phyloP scores from a whole-genome alignment of 768 basidiomycete genomes.

The Kwoniella europaea region DNA sequence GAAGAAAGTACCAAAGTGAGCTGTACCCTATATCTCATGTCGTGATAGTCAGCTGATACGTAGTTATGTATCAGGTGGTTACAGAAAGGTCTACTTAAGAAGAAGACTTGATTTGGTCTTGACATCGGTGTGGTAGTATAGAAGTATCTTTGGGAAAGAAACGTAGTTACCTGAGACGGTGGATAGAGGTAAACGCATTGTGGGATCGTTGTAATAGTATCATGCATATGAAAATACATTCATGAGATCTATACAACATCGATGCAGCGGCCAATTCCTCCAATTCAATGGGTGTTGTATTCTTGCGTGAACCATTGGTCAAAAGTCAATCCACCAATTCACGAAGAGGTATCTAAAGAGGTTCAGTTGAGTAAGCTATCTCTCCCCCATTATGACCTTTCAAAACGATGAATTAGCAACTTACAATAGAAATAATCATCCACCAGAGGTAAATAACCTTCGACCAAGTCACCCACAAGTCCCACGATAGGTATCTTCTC shows the following conservation, averaged over 20 bases:
- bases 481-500: slow-evolving; percentile 48
- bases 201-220: slow-evolving; percentile 6
- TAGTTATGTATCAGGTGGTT: slow-evolving; percentile 33
- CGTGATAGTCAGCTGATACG: neutral
- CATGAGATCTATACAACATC: neutral
- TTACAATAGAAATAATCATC: slow-evolving; percentile 57
- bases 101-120: slow-evolving; percentile 26
- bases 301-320: too few species aligned
- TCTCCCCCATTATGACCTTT: neutral
- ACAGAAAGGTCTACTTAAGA: slow-evolving; percentile 50
- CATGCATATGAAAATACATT: slow-evolving; percentile 10
- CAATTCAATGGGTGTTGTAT: too few species aligned
- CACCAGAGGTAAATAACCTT: slow-evolving; percentile 54
- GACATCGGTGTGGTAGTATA: too few species aligned
- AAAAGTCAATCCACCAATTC: too few species aligned
- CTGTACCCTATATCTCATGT: neutral
- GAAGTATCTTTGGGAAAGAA: too few species aligned
- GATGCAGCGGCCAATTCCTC: too few species aligned
- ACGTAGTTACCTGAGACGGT: neutral
- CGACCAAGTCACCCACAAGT: slow-evolving; percentile 48
- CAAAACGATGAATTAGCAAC: slow-evolving; percentile 14
- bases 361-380: too few species aligned
- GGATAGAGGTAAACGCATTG: neutral
- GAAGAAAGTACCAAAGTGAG: slow-evolving; percentile 58
- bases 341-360: slow-evolving; percentile 21